Evolutionary conservation across 1,284 basidiomycete species (phyloP).

Genomic region (Trametes pubescens): DNA sequence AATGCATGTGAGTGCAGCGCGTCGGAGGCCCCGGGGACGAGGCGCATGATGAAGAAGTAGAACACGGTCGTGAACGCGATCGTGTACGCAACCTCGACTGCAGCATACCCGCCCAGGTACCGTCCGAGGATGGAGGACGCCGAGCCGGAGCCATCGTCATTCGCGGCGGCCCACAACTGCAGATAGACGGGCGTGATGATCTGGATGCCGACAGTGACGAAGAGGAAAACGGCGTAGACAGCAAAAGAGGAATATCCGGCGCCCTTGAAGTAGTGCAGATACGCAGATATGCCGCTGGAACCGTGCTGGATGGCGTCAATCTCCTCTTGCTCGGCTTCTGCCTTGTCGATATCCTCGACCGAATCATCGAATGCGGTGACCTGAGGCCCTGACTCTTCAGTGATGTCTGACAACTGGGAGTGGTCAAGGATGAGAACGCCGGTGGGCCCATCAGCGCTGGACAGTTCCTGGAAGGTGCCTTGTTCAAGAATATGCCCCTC

Average conservation of each 20-base stretch:
- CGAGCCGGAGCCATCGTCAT: slow-evolving; percentile 4
- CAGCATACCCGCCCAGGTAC: slow-evolving; percentile 14
- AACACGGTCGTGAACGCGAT: slow-evolving; percentile 8
- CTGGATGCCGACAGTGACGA: slow-evolving; percentile 15
- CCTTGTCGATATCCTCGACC: slow-evolving; percentile 13
- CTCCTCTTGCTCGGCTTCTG: slow-evolving; percentile 13
- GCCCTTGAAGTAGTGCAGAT: slow-evolving; percentile 9
- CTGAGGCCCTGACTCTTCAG: not conserved
- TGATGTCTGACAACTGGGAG: not conserved
- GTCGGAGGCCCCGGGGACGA: slow-evolving; percentile 10
- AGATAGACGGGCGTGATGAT: slow-evolving; percentile 16
- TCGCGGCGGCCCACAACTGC: slow-evolving; percentile 14
- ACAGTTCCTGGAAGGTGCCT: slow-evolving; percentile 7
- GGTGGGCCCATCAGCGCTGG: slow-evolving; percentile 4
- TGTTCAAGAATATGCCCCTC: slow-evolving; percentile 4
- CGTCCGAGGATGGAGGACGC: slow-evolving; percentile 10
- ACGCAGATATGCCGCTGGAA: slow-evolving; percentile 4
- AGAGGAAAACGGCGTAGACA: slow-evolving; percentile 11
- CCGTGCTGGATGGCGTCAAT: slow-evolving; percentile 15
- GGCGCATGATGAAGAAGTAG: slow-evolving; percentile 13
- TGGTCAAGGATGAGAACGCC: slow-evolving; percentile 8
- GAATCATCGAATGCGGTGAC: slow-evolving; percentile 7
- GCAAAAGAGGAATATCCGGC: slow-evolving; percentile 9
- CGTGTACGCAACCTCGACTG: slow-evolving; percentile 13
- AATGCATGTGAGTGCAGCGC: slow-evolving; percentile 5